Base-by-base conservation (phyloP, 2,329 filamentous ascomycete species). In the Sarocladium oryzae region DNA sequence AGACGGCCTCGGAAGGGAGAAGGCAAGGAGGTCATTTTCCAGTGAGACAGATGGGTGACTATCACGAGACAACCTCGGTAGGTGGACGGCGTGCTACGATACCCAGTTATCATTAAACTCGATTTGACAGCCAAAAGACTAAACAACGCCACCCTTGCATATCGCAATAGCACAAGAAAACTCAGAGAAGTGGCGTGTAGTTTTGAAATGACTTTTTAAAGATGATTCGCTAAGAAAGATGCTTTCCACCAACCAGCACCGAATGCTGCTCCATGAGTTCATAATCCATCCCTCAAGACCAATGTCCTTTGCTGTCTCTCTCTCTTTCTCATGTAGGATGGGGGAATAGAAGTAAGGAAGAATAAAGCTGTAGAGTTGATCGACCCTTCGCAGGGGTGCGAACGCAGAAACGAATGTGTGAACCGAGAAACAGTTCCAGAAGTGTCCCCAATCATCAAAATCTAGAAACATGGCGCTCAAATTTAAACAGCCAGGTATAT, bases 231-330 rank as follows among this genome's bases (percentile, higher is more conserved):
- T 48, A 3, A 48, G n/a, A 21, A 32, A 18, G 28, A 33, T 48
- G 43, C n/a, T 23, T 48, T 20, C 26, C 15, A 43, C 40, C n/a
- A 43, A 26, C 15, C 24, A 18, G 16, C 43, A 24, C 28, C 26
- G n/a, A 18, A 48, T 48, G 43, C 26, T 24, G 18, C 43, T 33
- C 43, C 43, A 20, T 48, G 26, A 48, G 7, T 48, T 48, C 43
- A 21, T 48, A 33, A 48, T 9, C 4, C 21, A 20, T 32, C 28
- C 26, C 23, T 20, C 11, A 28, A 18, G 26, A 11, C 7, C 20
- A 43, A n/a, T n/a, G n/a, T n/a, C n/a, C n/a, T n/a, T n/a, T n/a
- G n/a, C n/a, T n/a, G n/a, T n/a, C n/a, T n/a, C n/a, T 26, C n/a
- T 26, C 40, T 43, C 40, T 13, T 8, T 28, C n/a, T 28, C 15